A percentile compares a stretch with the other conserved stretches of the same genome.
Evolutionary conservation across 169 alveolate genomes (phyloP).

Genomic region (Plasmodium billcollinsi): DNA sequence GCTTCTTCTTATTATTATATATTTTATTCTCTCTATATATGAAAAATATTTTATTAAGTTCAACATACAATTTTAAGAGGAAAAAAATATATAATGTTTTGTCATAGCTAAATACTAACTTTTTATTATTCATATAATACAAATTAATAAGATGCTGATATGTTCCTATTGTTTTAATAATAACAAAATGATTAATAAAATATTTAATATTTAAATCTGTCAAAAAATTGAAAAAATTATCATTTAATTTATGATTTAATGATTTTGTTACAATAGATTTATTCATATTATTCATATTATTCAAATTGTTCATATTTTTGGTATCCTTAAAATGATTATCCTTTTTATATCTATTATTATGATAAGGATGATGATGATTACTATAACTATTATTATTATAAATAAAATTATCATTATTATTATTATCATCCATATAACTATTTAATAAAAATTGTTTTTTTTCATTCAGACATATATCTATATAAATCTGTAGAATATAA

Average conservation of each 20-base stretch:
- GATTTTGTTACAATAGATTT: too few species aligned
- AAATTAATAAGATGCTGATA: constrained; percentile 36
- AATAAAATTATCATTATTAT: neutral
- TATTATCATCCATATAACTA: constrained; percentile 14
- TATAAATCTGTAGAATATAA: constrained; percentile 28
- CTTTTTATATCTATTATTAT: neutral
- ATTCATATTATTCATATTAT: too few species aligned
- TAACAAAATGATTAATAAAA: constrained; percentile 53
- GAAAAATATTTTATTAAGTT: constrained; percentile 69
- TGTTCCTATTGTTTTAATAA: constrained; percentile 49
- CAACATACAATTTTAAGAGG: constrained; percentile 33
- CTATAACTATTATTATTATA: constrained; percentile 15
- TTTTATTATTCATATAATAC: constrained; percentile 25
- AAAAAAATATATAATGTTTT: constrained; percentile 12
- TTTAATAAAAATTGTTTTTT: constrained; percentile 18
- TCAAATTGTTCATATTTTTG: too few species aligned
- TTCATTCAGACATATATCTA: constrained; percentile 19
- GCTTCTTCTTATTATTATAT: neutral
- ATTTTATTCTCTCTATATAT: neutral
- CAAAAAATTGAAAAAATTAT: constrained; percentile 30
- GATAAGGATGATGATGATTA: constrained; percentile 1
- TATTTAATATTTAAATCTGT: constrained; percentile 49
- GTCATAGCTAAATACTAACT: neutral
- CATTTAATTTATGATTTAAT: constrained; percentile 12
- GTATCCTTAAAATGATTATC: too few species aligned